Evolutionary conservation across 2,329 filamentous ascomycete genomes (phyloP).

Genomic region (Magnaporthiopsis poae): DNA sequence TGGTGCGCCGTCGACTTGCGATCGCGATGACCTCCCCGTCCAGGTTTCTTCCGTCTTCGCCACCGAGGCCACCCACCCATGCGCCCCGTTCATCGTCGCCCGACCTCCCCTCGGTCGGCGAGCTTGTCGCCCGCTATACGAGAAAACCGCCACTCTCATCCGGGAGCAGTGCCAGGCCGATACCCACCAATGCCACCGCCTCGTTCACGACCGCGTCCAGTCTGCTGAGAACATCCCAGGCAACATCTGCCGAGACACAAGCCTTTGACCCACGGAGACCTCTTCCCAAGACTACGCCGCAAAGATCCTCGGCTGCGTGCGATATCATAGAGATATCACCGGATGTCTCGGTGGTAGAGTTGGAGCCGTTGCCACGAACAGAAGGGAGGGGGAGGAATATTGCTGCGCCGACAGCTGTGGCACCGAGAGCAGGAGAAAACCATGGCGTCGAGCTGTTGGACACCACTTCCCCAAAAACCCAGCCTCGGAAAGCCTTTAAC

Average conservation of each 20-base stretch:
- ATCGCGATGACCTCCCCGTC: conserved; percentile 23
- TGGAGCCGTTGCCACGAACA: background rate
- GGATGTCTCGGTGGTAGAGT: background rate
- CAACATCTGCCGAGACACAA: conserved; percentile 10
- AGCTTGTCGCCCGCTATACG: conserved; percentile 32
- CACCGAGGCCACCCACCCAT: conserved; percentile 13
- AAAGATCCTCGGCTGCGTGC: background rate
- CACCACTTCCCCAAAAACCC: background rate
- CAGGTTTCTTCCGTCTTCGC: conserved; percentile 22
- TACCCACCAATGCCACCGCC: conserved; percentile 25
- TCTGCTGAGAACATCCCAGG: conserved; percentile 25
- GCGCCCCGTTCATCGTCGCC: conserved; percentile 39
- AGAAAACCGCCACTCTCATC: conserved; percentile 24
- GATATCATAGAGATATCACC: conserved; percentile 5
- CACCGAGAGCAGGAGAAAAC: background rate
- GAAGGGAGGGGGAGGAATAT: too few relatives aligned
- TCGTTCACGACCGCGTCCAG: conserved; percentile 34
- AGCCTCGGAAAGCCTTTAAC: conserved; percentile 3
- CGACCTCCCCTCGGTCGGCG: conserved; percentile 42
- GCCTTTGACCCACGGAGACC: background rate
- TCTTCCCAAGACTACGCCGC: background rate
- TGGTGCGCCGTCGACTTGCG: conserved; percentile 18
- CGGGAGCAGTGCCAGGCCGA: conserved; percentile 27
- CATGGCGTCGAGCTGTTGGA: background rate
- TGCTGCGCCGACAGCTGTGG: background rate